Base-by-base conservation (phyloP, 2,329 filamentous ascomycete genomes). In the Alternaria sp. region DNA sequence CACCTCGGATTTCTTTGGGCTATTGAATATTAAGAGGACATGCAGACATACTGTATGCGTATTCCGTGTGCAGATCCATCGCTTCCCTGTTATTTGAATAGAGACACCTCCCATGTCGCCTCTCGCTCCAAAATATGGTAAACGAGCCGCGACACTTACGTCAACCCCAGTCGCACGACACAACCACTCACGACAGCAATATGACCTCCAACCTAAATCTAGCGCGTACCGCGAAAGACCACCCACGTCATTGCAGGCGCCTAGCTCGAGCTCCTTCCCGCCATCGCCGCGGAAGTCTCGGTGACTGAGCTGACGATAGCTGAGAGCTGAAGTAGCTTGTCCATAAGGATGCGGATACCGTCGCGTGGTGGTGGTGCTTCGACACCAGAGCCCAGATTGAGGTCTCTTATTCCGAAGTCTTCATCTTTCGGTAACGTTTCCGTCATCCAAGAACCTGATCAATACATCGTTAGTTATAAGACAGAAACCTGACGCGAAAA, bases 291-390 rank as follows among this genome's bases (percentile, higher is more conserved):
- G 54, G 57, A 32, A 45, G 66, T 62, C 52, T 69, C 74, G 25
- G 52, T 60, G 16, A 64, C 59, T 10, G 65, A 64, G 30, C 60
- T 72, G 52, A 75, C 67, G 9, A 75, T 53, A 18, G 60, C 59
- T 1, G 75, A 78, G 7, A 78, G 61, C 51, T 67, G 57, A 63
- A 77, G 66, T 22, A 78, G 54, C 34, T 69, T 72, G 14, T 66
- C 53, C 20, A 65, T 44, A 18, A 77, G 50, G 4, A 70, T 55
- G 12, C 64, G 67, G 28, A 74, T 65, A 2, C 75, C 75, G 27
- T 69, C 44, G 5, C 61, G 55, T 34, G 67, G 62, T 11, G 67
- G 62, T 11, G 52, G 48, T 27, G 22, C 18, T 43, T 65, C 49
- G 22, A 52, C 22, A 3, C 34, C 43, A 27, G 40, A 2, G 43